Percentiles rank a stretch among this genome's conserved stretches.
Evolutionary conservation across 805 yeast genomes (phyloP).

Genomic region (Pichia gijzeniarum): DNA sequence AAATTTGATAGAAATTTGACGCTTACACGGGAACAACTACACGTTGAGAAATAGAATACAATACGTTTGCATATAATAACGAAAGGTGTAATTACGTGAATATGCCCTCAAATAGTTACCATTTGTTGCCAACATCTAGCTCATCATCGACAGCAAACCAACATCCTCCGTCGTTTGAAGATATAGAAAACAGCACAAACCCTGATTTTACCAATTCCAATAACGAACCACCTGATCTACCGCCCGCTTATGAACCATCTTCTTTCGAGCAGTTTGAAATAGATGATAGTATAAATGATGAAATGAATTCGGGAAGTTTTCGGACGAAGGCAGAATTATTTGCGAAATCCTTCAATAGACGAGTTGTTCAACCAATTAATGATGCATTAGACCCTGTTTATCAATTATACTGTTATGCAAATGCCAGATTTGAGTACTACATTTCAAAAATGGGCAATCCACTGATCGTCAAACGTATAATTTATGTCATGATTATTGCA

Average conservation of each 20-base stretch:
- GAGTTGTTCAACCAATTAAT: slow-evolving; percentile 38
- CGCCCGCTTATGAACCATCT: slow-evolving; percentile 22
- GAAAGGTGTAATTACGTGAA: no score
- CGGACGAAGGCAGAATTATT: slow-evolving; percentile 34
- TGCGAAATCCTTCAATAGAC: slow-evolving; percentile 31
- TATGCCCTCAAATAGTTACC: slow-evolving; percentile 9
- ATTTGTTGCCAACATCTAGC: slow-evolving; percentile 3
- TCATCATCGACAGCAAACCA: background rate
- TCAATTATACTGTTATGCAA: slow-evolving; percentile 38
- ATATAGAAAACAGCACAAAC: background rate
- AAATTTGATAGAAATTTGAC: no score
- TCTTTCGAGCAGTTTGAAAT: slow-evolving; percentile 38
- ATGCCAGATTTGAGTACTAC: slow-evolving; percentile 45
- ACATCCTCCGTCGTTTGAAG: background rate
- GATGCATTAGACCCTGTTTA: slow-evolving; percentile 46
- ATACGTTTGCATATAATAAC: no score
- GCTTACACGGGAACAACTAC: background rate
- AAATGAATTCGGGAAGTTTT: background rate
- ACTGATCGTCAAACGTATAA: slow-evolving; percentile 66
- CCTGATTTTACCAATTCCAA: background rate
- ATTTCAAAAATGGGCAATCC: slow-evolving; percentile 79
- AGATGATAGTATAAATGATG: slow-evolving; percentile 30
- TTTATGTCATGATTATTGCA: slow-evolving; percentile 66
- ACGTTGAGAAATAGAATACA: no score
- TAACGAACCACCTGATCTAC: slow-evolving; percentile 13